Evolutionary conservation across 176 grass and related monocot genomes (phyloP).

Genomic region (Oryza glaberrima): DNA sequence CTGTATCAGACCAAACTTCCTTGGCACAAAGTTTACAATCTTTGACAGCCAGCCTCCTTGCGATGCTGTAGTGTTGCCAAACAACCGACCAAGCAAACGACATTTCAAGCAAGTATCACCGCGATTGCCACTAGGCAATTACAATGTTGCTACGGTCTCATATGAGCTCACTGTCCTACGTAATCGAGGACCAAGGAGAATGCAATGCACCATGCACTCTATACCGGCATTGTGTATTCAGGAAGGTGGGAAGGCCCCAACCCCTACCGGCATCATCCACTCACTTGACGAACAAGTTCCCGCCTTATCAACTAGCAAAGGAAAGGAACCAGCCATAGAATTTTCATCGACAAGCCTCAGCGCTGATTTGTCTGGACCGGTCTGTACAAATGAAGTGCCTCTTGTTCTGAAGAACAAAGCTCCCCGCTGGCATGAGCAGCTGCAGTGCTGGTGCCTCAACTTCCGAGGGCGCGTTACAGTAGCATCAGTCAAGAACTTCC

Average conservation of each 20-base stretch:
- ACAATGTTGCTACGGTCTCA: conserved; percentile 73
- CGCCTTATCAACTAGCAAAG: conserved; percentile 52
- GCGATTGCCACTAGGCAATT: conserved; percentile 83
- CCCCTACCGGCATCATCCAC: conserved; percentile 70
- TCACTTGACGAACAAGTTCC: conserved; percentile 56
- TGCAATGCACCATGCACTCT: conserved; percentile 91
- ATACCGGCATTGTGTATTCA: conserved; percentile 72
- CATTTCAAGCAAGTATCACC: conserved; percentile 96
- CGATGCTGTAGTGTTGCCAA: conserved; percentile 50
- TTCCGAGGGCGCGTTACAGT: conserved; percentile 93
- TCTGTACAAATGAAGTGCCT: conserved; percentile 38
- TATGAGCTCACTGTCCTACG: conserved; percentile 96
- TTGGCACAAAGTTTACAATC: conserved; percentile 96
- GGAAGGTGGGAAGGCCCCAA: conserved; percentile 71
- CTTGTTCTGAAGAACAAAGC: conserved; percentile 93
- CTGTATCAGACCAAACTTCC: conserved; percentile 84
- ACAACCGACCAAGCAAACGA: conserved; percentile 66
- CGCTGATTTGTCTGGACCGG: conserved; percentile 37
- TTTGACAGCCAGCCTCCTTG: conserved; percentile 86
- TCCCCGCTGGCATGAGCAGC: conserved; percentile 94
- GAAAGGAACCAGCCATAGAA: conserved; percentile 52
- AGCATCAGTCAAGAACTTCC: conserved; percentile 97
- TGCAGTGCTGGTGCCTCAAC: conserved; percentile 99
- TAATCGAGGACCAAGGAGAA: conserved; percentile 91
- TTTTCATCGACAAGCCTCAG: conserved; percentile 60